These are phyloP conservation scores for Musa balbisiana DNA, from an alignment of 202 grass and related monocot genomes.

Conservation along the genomic window DNA sequence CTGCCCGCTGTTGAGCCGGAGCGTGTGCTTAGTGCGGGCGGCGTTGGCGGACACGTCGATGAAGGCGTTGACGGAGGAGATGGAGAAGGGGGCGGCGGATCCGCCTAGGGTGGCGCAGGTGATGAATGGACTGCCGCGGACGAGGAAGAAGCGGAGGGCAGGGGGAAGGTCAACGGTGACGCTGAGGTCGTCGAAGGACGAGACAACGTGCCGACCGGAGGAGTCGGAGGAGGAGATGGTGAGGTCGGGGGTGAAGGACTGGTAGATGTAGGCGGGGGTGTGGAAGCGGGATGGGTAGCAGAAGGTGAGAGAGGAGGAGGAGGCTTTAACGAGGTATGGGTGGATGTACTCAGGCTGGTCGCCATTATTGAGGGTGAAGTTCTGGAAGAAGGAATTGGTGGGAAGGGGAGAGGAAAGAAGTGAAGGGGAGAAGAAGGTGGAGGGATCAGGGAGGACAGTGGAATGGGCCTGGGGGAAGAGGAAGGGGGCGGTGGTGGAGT, in stretches of 20 bases:
- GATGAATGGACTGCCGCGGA: slow-evolving; percentile 72
- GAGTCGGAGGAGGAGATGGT: slow-evolving; percentile 42
- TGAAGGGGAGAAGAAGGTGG: slow-evolving; percentile 58
- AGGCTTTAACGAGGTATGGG: slow-evolving; percentile 62
- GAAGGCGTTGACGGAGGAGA: slow-evolving; percentile 81
- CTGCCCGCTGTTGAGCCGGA: slow-evolving; percentile 79
- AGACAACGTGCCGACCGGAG: slow-evolving; percentile 34
- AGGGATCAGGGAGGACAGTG: slow-evolving; percentile 69
- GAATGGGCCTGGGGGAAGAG: slow-evolving; percentile 61
- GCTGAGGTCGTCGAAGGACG: slow-evolving; percentile 74
- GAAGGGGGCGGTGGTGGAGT: not conserved
- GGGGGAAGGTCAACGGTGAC: slow-evolving; percentile 76
- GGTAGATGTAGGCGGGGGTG: slow-evolving; percentile 52
- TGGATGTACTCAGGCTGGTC: slow-evolving; percentile 96
- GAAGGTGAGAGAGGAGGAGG: slow-evolving; percentile 41
- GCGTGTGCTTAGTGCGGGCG: slow-evolving; percentile 49
- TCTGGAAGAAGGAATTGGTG: slow-evolving; percentile 98
- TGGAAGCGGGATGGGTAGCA: slow-evolving; percentile 64
- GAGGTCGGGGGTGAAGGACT: slow-evolving; percentile 76
- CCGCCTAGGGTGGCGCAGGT: slow-evolving; percentile 41
- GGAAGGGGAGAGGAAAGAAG: slow-evolving; percentile 71
- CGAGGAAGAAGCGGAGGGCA: slow-evolving; percentile 63
- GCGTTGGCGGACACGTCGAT: slow-evolving; percentile 40
- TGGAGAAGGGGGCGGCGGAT: slow-evolving; percentile 34
- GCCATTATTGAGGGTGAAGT: slow-evolving; percentile 80